Evolutionary conservation across 805 yeast species (phyloP), one percentile per base, ranked within the genome.

Genomic region (Candida silvatica): DNA sequence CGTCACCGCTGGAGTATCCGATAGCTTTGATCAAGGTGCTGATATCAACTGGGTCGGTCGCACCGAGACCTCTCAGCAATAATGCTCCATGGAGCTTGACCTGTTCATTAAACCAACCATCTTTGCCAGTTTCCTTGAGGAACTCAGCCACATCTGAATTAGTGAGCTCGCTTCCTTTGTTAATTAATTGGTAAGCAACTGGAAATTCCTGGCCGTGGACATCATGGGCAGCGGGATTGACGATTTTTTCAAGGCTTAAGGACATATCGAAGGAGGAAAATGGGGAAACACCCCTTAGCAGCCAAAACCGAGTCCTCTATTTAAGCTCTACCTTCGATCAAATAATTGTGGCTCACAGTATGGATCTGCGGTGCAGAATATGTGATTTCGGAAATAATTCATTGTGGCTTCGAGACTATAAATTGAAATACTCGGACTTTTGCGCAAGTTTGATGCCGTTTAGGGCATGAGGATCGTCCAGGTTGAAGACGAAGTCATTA

Each of bases 11-110:
- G 16, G 35, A 30, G 5, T 18, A 23, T 17, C 49, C 54, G 32
- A 53, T 44, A 5, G 54, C 42, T 14, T 40, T 33, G 11, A 59
- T 46, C 25, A 39, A 43, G 6, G 42, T 29, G 5, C 53, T 38
- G 9, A 54, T 18, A 3, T 38, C 31, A n/a, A 50, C 46, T 8
- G 54, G 43, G 16, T 52, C 52, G 6, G 49, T 39, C 2, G 39
- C 26, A 2, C 48, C 46, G 2, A 46, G 27, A 14, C 48, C 46
- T 31, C 60, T 41, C 1, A 59, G 19, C 11, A 58, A 49, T n/a
- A 59, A 35, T 2, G 56, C 58, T 4, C 62, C 64, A 32, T 55
- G 55, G 5, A 42, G 38, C 16, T 39, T 47, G 17, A 56, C 27
- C 12, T 39, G 24, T 7, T 49, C 41, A 6, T 43, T 43, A 36